These are phyloP conservation scores for Hemisphaericaspora lyxosophila DNA, from an alignment of 1,139 yeast genomes.

Conservation along the genomic window DNA sequence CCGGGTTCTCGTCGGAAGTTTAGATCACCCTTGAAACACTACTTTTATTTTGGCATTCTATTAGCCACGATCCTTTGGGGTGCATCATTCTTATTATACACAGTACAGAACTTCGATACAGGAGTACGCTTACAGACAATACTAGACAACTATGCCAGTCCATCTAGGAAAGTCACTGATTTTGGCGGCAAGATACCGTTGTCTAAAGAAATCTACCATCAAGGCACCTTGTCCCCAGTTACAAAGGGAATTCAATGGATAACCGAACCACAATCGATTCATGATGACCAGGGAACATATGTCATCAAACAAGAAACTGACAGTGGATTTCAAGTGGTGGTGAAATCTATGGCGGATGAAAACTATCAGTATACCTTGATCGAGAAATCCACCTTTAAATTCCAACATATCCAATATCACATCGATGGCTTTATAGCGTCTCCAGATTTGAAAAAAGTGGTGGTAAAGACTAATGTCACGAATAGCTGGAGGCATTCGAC, in stretches of 20 bases:
- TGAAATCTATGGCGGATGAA: conserved; percentile 53
- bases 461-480: conserved; percentile 53
- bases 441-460: conserved; percentile 58
- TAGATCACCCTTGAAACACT: conserved; percentile 4
- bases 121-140: not conserved
- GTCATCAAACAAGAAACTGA: conserved; percentile 36
- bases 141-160: conserved; percentile 21
- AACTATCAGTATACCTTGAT: conserved; percentile 45
- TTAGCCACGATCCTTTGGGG: conserved; percentile 41
- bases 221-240: conserved; percentile 51
- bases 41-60: conserved; percentile 19
- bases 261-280: conserved; percentile 42
- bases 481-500: conserved; percentile 78
- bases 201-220: conserved; percentile 12
- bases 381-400: conserved; percentile 47
- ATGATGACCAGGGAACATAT: conserved; percentile 56
- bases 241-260: conserved; percentile 67
- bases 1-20: not conserved
- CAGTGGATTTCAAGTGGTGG: conserved; percentile 30
- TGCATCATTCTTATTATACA: conserved; percentile 29
- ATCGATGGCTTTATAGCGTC: conserved; percentile 60
- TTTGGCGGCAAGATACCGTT: conserved; percentile 32
- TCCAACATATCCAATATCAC: conserved; percentile 37
- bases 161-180: conserved; percentile 30
- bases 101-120: conserved; percentile 23